Base-by-base conservation (phyloP, 305 asterid genomes). In the Fraxinus baroniana region DNA sequence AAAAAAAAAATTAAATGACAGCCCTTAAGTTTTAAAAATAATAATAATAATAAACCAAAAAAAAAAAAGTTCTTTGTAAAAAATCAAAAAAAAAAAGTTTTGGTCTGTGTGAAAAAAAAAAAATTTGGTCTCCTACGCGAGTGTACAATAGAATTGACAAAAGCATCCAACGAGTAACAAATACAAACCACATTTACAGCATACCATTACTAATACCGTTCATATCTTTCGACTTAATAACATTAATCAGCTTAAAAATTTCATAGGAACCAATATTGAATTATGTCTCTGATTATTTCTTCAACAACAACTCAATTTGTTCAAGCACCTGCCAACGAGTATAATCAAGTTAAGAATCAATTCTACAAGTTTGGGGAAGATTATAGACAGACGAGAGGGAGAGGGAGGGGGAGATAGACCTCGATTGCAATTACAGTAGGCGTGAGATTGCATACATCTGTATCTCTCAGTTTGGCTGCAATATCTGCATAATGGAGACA, bases 341-440 rank as follows among this genome's bases (percentile, higher is more conserved):
- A 78, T 30, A 33, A 78, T 81, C 24, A 79, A 68, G 64, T 84
- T 20, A 85, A 24, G 28, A 78, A 68, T 79, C 32, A 22, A 62
- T 37, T 75, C 80, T 33, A 46, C 64, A n/a, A 55, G 64, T 77
- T 44, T 26, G 24, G 4, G 30, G 66, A 4, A 52, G 78, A 84
- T 15, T 18, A 60, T 20, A 62, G 37, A 20, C 39, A 62, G 60
- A 4, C 15, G 24, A 62, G 13, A 79, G 30, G 37, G 52, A 6
- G 26, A 73, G 83, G 49, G 35, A 78, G 33, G 70, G 82, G 62
- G 75, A 52, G 66, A 84, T 79, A 72, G 60, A 94, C 99, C 99
- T 94, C 97, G 70, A 90, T 80, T 28, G 98, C 97, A 76, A 94
- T 94, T 80, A 76, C 86, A 41, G 87, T 83, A 39, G 98, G 98